Evolutionary conservation across 148 eudicot species (phyloP).

Genomic region (Rhododendron kiyosumense): DNA sequence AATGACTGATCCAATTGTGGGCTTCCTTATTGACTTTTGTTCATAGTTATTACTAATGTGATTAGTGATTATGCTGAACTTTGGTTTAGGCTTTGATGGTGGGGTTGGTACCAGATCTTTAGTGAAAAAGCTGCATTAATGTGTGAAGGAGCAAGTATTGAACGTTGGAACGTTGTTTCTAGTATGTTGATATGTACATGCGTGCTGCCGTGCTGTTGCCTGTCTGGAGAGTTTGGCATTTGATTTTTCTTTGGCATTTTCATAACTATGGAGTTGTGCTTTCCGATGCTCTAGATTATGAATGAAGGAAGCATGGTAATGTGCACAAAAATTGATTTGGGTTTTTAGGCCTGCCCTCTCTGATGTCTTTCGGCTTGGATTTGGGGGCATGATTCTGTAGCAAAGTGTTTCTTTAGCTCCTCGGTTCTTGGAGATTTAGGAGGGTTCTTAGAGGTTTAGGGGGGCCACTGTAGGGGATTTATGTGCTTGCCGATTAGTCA

Average conservation of each 20-base stretch:
- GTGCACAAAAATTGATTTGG: no score
- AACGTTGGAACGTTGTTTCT: background rate
- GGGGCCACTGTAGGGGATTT: background rate
- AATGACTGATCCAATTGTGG: background rate
- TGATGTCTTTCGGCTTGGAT: no score
- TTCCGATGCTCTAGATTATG: no score
- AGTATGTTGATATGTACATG: background rate
- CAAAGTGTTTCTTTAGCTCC: no score
- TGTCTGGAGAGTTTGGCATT: background rate
- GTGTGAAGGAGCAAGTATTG: background rate
- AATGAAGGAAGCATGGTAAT: no score
- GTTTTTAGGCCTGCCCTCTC: no score
- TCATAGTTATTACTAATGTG: background rate
- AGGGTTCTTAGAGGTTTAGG: no score
- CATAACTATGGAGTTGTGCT: background rate
- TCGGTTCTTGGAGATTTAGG: no score
- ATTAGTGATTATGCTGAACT: background rate
- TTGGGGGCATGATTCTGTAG: no score
- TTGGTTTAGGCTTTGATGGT: background rate
- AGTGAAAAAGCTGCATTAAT: background rate
- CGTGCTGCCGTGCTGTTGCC: background rate
- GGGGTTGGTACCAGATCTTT: background rate
- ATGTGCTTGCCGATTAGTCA: background rate
- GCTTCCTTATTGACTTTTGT: background rate
- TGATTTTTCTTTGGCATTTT: background rate